A percentile compares a stretch with the other conserved stretches of the same genome.
phyloP scores from a whole-genome alignment of 352 stramenopile genomes.

The Phytopythium delawarense region DNA sequence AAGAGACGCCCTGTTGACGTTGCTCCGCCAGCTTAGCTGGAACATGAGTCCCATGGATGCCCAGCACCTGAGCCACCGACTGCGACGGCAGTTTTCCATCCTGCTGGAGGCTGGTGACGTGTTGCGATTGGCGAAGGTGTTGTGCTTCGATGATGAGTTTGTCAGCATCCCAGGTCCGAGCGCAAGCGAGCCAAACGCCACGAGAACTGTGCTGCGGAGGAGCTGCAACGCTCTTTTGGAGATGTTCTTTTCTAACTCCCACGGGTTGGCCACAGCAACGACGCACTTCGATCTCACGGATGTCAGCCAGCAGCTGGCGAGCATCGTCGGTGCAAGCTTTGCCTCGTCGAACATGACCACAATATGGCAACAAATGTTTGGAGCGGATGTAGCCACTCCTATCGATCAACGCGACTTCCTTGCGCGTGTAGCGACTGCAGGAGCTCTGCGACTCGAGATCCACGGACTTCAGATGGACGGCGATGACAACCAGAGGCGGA shows the following conservation, averaged over 20 bases:
- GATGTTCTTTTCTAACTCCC: constrained; percentile 17
- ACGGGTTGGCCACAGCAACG: constrained; percentile 21
- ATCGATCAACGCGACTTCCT: constrained; percentile 27
- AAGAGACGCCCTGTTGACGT: background rate
- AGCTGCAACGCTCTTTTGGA: constrained; percentile 33
- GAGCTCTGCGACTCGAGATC: background rate
- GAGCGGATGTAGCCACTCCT: constrained; percentile 14
- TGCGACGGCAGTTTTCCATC: background rate
- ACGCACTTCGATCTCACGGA: constrained; percentile 24
- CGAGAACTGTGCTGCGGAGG: constrained; percentile 7
- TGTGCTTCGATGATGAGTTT: constrained; percentile 35
- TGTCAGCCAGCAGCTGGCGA: constrained; percentile 26
- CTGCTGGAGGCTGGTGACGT: constrained; percentile 14
- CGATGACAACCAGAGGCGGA: background rate
- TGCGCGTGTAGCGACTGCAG: background rate
- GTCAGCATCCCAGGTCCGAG: background rate
- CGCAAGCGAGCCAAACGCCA: background rate
- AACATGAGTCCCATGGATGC: background rate
- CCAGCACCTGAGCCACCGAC: background rate
- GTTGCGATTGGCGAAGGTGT: constrained; percentile 30
- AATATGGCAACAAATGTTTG: constrained; percentile 53
- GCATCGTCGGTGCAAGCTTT: background rate
- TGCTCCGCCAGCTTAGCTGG: background rate
- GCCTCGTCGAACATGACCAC: constrained; percentile 21
- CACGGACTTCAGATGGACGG: background rate